phyloP scores from a whole-genome alignment of 306 rosid species.

The Vigna mungo region DNA sequence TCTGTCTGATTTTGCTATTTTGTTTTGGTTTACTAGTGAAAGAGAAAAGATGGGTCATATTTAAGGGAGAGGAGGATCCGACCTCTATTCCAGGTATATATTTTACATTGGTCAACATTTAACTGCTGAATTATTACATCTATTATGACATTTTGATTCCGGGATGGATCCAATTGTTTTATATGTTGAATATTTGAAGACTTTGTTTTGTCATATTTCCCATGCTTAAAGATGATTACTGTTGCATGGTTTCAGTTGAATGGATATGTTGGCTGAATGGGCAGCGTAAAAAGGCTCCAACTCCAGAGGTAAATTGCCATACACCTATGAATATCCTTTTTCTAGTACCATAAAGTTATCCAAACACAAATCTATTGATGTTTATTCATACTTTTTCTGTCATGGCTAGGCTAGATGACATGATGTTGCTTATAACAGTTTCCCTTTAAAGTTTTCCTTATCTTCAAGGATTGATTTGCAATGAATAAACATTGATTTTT shows the following conservation, averaged over 20 bases:
- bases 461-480: conserved; percentile 20
- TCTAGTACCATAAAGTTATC: not conserved
- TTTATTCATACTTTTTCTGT: conserved; percentile 5
- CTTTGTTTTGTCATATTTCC: conserved; percentile 19
- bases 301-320: conserved; percentile 67
- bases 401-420: conserved; percentile 8
- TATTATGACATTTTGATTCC: not conserved
- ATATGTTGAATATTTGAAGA: conserved; percentile 22
- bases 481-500: not conserved
- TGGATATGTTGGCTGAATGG: conserved; percentile 99
- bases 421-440: not conserved
- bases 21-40: conserved; percentile 65
- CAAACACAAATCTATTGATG: not conserved
- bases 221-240: conserved; percentile 37
- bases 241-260: conserved; percentile 72
- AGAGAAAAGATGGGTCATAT: conserved; percentile 96
- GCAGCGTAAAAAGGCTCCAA: conserved; percentile 97
- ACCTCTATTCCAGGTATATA: conserved; percentile 84
- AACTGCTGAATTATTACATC: conserved; percentile 18
- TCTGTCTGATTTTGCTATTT: conserved; percentile 42
- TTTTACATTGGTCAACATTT: conserved; percentile 31
- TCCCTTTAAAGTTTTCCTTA: not conserved
- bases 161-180: not conserved
- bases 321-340: conserved; percentile 20
- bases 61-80: conserved; percentile 92